A percentile compares a stretch with the other conserved stretches of the same genome.
Conservation (phyloP, 1,284 basidiomycete genomes). For the Malassezia restricta region DNA sequence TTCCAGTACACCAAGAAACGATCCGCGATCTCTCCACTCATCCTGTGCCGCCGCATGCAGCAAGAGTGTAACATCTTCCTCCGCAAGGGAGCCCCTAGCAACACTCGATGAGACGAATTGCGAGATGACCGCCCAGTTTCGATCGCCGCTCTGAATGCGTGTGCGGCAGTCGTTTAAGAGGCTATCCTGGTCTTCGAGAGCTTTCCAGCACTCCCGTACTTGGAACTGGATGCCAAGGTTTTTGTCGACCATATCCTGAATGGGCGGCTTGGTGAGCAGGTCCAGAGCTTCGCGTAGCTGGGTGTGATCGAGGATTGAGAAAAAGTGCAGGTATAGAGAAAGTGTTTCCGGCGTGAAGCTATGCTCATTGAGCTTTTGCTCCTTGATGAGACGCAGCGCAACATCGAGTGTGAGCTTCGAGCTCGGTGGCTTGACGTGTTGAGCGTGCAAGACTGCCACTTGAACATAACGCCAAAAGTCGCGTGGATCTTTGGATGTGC, state of each 20-base stretch:
- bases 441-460: conserved; percentile 5
- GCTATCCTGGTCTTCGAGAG: background rate
- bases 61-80: background rate
- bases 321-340: conserved; percentile 9
- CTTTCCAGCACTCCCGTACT: conserved; percentile 6
- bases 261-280: background rate
- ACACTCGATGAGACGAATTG: background rate
- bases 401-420: conserved; percentile 9
- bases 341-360: conserved; percentile 9
- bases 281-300: background rate
- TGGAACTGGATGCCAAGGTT: conserved; percentile 10
- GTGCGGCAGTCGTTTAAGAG: conserved; percentile 8
- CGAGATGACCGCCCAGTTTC: conserved; percentile 14
- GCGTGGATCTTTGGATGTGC: background rate
- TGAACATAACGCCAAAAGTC: conserved; percentile 14
- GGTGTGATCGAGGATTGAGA: background rate
- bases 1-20: conserved; percentile 11
- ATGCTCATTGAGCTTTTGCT: background rate
- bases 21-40: conserved; percentile 12
- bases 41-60: conserved; percentile 9
- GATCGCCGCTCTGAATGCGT: conserved; percentile 10
- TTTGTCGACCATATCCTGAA: background rate
- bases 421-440: conserved; percentile 8
- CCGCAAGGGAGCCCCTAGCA: background rate
- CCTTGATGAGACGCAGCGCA: conserved; percentile 7